Base-by-base conservation (phyloP, 306 rosid species). In the Fragaria ananassa region DNA sequence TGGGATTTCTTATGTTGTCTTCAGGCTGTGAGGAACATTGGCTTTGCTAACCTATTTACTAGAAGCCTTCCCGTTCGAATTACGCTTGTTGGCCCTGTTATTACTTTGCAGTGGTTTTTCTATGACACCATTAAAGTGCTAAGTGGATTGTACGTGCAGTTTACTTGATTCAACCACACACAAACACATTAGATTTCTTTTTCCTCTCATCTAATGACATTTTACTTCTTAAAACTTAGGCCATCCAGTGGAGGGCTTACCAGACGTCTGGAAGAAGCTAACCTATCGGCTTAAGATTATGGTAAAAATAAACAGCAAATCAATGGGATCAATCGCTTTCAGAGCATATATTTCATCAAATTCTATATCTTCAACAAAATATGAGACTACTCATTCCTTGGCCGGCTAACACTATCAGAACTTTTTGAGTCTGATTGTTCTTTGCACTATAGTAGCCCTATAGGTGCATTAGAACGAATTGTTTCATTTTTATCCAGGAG, bases 91-190 rank as follows among this genome's bases (percentile, higher is more conserved):
- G 98, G 98, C 61, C 97, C 97, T 68, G 85, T 85, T 65, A 85
- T 94, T 77, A 92, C 98, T 31, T 57, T 90, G 89, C 97, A 94
- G 70, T 94, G 98, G 98, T 92, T 94, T 79, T 90, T 92, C 83
- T 94, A 94, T 71, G 98, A 94, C 89, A 88, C 91, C 79, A 89
- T 91, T 78, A 91, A 94, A 86, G 75, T 91, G 53, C 77, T 91
- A 61, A 87, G 88, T 46, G 98, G 98, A 83, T 19, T 94, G 98
- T 94, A 89, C 90, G 98, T 88, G 41, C 80, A 42, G 21, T 72
- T 50, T 10, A 46, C 61, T 41, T 76, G 3, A 67, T 69, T 42
- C 34, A 19, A 12, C 42, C 44, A 27, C 57, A 42, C n/a, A 3
- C 8, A 0, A 9, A 18, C n/a, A 31, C 10, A 35, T 37, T 31